A percentile compares a stretch with the other conserved stretches of the same genome.
phyloP scores from a whole-genome alignment of 768 basidiomycete species.

The Auriscalpium microsporum region DNA sequence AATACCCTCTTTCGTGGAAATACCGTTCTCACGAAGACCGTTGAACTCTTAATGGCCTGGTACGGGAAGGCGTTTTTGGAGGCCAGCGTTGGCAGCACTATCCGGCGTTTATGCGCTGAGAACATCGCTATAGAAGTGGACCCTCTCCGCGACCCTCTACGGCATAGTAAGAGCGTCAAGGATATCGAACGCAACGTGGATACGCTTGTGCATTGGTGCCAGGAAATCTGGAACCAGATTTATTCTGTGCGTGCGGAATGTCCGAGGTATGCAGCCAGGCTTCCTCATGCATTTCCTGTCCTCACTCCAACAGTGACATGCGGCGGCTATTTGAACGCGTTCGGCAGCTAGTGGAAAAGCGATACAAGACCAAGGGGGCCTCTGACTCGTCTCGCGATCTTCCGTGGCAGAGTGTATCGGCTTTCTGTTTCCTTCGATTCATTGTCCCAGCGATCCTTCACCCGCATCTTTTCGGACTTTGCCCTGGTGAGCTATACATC shows the following conservation, averaged over 20 bases:
- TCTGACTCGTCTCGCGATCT: conserved; percentile 44
- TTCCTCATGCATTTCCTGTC: conserved; percentile 2
- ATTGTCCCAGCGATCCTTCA: conserved; percentile 87
- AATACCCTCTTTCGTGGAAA: conserved; percentile 70
- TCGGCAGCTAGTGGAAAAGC: conserved; percentile 62
- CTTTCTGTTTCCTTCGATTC: conserved; percentile 84
- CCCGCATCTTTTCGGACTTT: conserved; percentile 77
- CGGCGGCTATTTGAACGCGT: conserved; percentile 61
- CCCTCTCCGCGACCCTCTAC: conserved; percentile 25
- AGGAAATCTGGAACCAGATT: conserved; percentile 74
- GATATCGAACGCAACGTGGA: conserved; percentile 63
- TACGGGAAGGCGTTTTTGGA: conserved; percentile 79
- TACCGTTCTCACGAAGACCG: conserved; percentile 44
- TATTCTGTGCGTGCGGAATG: conserved; percentile 66
- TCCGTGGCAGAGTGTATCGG: conserved; percentile 78
- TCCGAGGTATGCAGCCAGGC: conserved; percentile 48
- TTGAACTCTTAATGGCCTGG: conserved; percentile 75
- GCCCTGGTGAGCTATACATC: conserved; percentile 42
- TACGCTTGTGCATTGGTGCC: conserved; percentile 67
- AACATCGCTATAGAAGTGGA: conserved; percentile 79
- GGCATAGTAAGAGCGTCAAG: conserved; percentile 44
- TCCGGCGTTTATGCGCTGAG: conserved; percentile 64
- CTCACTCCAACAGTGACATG: conserved; percentile 48
- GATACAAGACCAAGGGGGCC: conserved; percentile 37
- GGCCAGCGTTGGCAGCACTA: conserved; percentile 61